phyloP scores from a whole-genome alignment of 2,329 filamentous ascomycete species.

The Ophiostoma ulmi region DNA sequence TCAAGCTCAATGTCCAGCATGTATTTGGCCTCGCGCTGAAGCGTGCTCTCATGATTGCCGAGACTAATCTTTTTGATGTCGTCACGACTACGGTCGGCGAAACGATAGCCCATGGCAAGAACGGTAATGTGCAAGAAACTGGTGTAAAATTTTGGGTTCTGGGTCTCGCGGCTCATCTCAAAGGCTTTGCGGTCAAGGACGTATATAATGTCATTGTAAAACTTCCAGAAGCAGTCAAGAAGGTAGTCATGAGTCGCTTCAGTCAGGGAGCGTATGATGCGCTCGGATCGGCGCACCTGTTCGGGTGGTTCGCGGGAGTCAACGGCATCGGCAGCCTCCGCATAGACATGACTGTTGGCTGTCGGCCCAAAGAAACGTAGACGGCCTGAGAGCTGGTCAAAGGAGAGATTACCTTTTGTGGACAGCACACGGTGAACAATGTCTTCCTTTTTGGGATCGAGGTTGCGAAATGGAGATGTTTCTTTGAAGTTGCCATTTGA shows the following conservation, averaged over 20 bases:
- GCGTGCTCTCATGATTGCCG: constrained; percentile 45
- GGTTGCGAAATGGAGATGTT: constrained; percentile 36
- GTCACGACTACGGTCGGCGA: constrained; percentile 44
- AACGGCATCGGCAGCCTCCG: constrained; percentile 36
- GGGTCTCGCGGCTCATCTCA: constrained; percentile 43
- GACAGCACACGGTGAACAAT: constrained; percentile 47
- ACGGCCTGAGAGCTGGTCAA: constrained; percentile 43
- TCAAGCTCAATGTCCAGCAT: constrained; percentile 52
- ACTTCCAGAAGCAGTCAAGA: constrained; percentile 47
- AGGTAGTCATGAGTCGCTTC: constrained; percentile 48
- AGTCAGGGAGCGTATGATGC: constrained; percentile 44
- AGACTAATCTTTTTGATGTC: constrained; percentile 46
- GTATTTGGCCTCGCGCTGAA: constrained; percentile 50
- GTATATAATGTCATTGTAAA: constrained; percentile 47
- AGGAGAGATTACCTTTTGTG: constrained; percentile 46
- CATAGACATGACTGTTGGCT: constrained; percentile 47
- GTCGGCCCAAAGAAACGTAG: constrained; percentile 45
- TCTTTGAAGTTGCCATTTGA: constrained; percentile 27
- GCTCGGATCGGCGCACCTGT: constrained; percentile 33
- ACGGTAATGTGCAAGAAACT: constrained; percentile 49
- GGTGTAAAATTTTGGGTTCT: constrained; percentile 47
- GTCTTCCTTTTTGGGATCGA: constrained; percentile 42
- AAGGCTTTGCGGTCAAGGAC: constrained; percentile 48
- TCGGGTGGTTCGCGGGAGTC: constrained; percentile 34
- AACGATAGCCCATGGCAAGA: constrained; percentile 49